Conservation (phyloP, 2,329 filamentous ascomycete species). For the Paecilomyces fulvus region DNA sequence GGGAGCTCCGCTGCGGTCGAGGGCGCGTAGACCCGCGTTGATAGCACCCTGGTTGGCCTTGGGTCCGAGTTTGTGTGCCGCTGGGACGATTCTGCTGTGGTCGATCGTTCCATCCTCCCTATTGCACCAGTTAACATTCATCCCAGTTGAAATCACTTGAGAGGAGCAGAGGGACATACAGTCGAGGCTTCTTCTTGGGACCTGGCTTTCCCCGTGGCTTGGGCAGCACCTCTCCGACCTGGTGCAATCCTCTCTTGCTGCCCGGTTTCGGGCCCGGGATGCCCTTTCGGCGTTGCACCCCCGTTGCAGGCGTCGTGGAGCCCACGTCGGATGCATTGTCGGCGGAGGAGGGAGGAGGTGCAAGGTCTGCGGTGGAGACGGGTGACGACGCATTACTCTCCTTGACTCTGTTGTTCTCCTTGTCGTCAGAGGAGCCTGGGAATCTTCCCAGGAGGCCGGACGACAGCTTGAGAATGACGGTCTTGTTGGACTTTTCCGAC, state of each 20-base stretch:
- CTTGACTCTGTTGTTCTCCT: slow-evolving; percentile 15
- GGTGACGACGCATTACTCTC: slow-evolving; percentile 26
- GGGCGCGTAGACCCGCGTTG: slow-evolving; percentile 87
- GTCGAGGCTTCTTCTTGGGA: slow-evolving; percentile 88
- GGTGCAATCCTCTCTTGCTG: slow-evolving; percentile 49
- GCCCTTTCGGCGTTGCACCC: slow-evolving; percentile 65
- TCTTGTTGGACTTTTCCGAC: slow-evolving; percentile 14
- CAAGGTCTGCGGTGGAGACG: slow-evolving; percentile 26
- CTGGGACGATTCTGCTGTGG: slow-evolving; percentile 25
- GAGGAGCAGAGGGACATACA: slow-evolving; percentile 55
- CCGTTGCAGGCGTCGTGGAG: slow-evolving; percentile 33
- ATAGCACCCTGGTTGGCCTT: slow-evolving; percentile 97
- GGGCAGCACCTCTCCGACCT: slow-evolving; percentile 51
- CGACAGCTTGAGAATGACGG: slow-evolving; percentile 33
- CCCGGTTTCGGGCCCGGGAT: slow-evolving; percentile 60
- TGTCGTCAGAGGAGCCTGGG: slow-evolving; percentile 13
- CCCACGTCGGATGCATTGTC: slow-evolving; percentile 34
- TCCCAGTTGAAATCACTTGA: background rate
- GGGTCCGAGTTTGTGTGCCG: slow-evolving; percentile 76
- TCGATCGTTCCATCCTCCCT: slow-evolving; percentile 46
- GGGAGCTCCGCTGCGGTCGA: slow-evolving; percentile 84
- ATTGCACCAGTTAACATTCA: slow-evolving; percentile 5
- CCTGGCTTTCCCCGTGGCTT: slow-evolving; percentile 80
- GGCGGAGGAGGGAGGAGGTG: slow-evolving; percentile 27
- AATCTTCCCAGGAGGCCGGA: slow-evolving; percentile 29